A percentile compares a stretch with the other conserved stretches of the same genome.
These are phyloP conservation scores for Plantago ovata DNA, from an alignment of 257 asterid genomes.

Conservation along the genomic window DNA sequence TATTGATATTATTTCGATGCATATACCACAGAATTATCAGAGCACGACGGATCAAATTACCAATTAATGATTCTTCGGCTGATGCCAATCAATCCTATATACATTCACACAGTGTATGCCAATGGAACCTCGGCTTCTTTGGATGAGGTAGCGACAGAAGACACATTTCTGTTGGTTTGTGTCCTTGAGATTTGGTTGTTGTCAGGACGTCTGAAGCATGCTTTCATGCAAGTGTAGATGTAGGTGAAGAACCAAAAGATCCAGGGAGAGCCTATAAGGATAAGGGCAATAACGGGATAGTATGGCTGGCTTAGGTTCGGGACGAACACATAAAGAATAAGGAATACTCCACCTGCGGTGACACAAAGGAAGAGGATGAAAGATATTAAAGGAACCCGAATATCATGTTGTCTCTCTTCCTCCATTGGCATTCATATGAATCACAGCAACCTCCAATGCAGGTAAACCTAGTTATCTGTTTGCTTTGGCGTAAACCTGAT, in stretches of 20 bases:
- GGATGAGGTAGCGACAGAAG: constrained; percentile 28
- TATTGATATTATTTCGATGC: constrained; percentile 8
- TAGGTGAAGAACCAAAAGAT: constrained; percentile 63
- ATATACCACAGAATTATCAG: constrained; percentile 16
- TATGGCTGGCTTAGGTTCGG: constrained; percentile 47
- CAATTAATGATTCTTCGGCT: not conserved
- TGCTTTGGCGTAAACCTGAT: not conserved
- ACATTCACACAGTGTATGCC: constrained; percentile 31
- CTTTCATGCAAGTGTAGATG: constrained; percentile 50
- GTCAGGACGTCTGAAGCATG: constrained; percentile 19
- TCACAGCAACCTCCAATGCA: constrained; percentile 1
- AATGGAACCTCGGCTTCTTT: constrained; percentile 49
- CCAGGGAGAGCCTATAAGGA: constrained; percentile 69
- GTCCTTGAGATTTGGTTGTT: constrained; percentile 33
- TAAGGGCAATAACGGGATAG: constrained; percentile 55
- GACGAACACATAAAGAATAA: constrained; percentile 41
- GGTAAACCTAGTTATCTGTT: constrained; percentile 4
- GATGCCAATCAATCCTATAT: not conserved
- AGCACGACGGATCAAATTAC: constrained; percentile 19
- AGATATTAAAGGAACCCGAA: constrained; percentile 53
- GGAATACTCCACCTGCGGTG: constrained; percentile 56
- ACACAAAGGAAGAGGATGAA: constrained; percentile 53
- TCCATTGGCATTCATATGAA: constrained; percentile 30
- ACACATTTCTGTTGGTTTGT: constrained; percentile 28
- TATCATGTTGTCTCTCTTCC: constrained; percentile 51